Evolutionary conservation across 768 basidiomycete genomes (phyloP), one percentile per base, ranked within the genome.

Genomic region (Floccularia luteovirens): DNA sequence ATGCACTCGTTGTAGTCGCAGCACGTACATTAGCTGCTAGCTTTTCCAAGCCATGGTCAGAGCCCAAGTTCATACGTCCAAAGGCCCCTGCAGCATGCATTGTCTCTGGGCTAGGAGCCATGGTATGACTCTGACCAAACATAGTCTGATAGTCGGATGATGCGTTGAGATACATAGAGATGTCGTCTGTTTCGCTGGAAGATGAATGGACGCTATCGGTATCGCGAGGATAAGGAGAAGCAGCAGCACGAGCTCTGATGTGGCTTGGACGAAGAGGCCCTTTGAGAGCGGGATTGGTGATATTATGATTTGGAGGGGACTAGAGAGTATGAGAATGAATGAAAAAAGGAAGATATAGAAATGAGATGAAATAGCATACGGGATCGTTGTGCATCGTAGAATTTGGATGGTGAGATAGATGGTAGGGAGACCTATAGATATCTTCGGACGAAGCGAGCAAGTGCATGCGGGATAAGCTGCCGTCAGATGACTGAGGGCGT

Each of bases 1-100:
- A 90, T 37, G 90, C 89, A 53, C 85, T 90, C 27, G 89, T 90
- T 5, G 89, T 92, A 2, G 89, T 91, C 10, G 90, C 90, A 31
- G 83, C 82, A 37, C 89, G 79, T 24, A 90, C 87, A 50, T 88
- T 90, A 31, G 80, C 82, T 3, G 90, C 89, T 41, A 90, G 69
- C 64, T 90, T 89, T 63, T 90, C 88, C 41, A 91, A 70, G 4
- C 75, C 77, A 47, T 86, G 82, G 63, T 90, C 89, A 32, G 79
- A 71, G 48, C 70, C 77, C 57, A 90, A 60, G 14, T 79, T 71
- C 82, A 89, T 82, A 46, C 86, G 67, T 30, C 81, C 82, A 57
- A 88, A 88, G 24, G 80, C 76, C 30, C 76, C 82, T n/a, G 79
- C 62, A 7, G 87, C 63, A 44, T 84, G 80, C 50, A 84, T 70